phyloP scores from a whole-genome alignment of 768 basidiomycete genomes.

The Kwoniella heveanensis region DNA sequence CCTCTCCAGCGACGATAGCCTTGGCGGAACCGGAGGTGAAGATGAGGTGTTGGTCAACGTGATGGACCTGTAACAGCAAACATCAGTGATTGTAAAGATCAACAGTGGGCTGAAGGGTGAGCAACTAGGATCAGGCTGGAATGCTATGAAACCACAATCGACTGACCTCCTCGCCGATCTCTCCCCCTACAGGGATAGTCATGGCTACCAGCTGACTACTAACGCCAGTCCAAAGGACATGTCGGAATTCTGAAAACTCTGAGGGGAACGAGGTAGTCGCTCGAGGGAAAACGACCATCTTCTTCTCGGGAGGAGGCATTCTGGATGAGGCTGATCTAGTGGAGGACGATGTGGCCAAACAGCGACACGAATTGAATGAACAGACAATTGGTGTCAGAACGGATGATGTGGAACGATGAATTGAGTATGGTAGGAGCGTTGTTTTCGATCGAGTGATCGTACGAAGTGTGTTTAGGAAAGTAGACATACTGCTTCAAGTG shows the following conservation, averaged over 20 bases:
- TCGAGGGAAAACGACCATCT: conserved; percentile 54
- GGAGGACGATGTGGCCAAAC: background rate
- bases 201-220: conserved; percentile 56
- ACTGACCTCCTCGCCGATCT: conserved; percentile 58
- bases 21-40: conserved; percentile 56
- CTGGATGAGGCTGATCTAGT: background rate
- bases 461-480: background rate
- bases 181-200: conserved; percentile 58
- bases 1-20: conserved; percentile 58
- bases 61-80: conserved; percentile 44
- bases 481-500: background rate
- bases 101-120: no score
- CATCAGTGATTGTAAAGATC: no score
- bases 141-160: no score
- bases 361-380: background rate
- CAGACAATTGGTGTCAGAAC: background rate
- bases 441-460: background rate
- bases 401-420: background rate
- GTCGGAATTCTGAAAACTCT: conserved; percentile 54
- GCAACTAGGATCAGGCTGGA: no score
- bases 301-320: conserved; percentile 49
- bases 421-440: background rate
- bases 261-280: conserved; percentile 54
- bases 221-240: conserved; percentile 56
- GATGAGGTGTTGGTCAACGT: conserved; percentile 57